phyloP scores from a whole-genome alignment of 1,284 basidiomycete species.

The Tylopilus sp. region DNA sequence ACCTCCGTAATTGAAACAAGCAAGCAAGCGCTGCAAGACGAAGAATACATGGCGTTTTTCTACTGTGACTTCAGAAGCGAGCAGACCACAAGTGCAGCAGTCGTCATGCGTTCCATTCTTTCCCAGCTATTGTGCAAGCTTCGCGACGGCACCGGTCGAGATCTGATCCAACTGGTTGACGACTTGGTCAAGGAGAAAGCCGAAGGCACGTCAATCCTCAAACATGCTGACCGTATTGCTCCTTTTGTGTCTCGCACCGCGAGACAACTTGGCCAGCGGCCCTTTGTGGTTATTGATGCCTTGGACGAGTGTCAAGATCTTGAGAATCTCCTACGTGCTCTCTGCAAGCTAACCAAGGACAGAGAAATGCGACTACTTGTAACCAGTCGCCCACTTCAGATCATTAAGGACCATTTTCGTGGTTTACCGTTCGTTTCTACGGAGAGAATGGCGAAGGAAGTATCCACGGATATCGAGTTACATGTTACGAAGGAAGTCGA shows the following conservation, averaged over 20 bases:
- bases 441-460: not conserved
- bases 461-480: not conserved
- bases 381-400: not conserved
- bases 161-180: not conserved
- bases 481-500: not conserved
- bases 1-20: not conserved
- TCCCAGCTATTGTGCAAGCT: conserved; percentile 9
- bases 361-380: not conserved
- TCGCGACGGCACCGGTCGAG: not conserved
- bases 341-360: not conserved
- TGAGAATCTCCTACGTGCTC: not conserved
- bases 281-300: conserved; percentile 1
- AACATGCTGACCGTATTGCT: not conserved
- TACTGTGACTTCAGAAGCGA: conserved; percentile 8
- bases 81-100: not conserved
- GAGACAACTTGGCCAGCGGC: not conserved
- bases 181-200: not conserved
- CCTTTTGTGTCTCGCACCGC: not conserved
- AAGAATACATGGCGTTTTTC: conserved; percentile 13
- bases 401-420: not conserved
- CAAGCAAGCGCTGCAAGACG: not conserved
- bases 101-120: conserved; percentile 11
- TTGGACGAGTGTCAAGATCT: conserved; percentile 4
- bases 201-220: not conserved
- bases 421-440: not conserved